phyloP scores from a whole-genome alignment of 306 rosid species.

The Gleditsia sinensis region DNA sequence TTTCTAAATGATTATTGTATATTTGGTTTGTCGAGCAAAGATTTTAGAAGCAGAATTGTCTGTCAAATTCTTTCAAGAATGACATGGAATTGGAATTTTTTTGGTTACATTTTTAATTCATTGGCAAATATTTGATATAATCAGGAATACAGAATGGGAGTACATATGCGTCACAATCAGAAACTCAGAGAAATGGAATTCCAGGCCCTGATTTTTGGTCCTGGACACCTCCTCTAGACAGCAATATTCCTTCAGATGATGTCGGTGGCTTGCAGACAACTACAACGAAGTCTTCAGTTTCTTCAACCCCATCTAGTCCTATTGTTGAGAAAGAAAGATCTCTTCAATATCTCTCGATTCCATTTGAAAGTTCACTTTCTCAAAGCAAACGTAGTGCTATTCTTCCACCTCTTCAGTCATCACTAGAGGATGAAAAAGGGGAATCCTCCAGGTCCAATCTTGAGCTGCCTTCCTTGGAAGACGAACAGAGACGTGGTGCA shows the following conservation, averaged over 20 bases:
- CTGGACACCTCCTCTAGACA: slow-evolving; percentile 77
- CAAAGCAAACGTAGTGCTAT: slow-evolving; percentile 37
- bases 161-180: slow-evolving; percentile 40
- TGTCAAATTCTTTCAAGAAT: not conserved
- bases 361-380: slow-evolving; percentile 64
- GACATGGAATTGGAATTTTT: not conserved
- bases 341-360: slow-evolving; percentile 54
- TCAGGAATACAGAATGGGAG: slow-evolving; percentile 45
- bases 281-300: slow-evolving; percentile 40
- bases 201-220: slow-evolving; percentile 99
- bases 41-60: not conserved
- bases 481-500: slow-evolving; percentile 52
- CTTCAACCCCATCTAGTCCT: slow-evolving; percentile 42
- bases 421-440: slow-evolving; percentile 48
- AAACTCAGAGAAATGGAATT: slow-evolving; percentile 46
- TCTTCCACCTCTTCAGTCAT: slow-evolving; percentile 81
- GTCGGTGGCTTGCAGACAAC: slow-evolving; percentile 43
- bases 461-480: slow-evolving; percentile 55
- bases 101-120: not conserved
- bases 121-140: slow-evolving; percentile 1
- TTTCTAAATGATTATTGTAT: not conserved
- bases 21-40: not conserved
- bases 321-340: slow-evolving; percentile 69
- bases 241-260: slow-evolving; percentile 39
- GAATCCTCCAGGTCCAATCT: slow-evolving; percentile 41